These are phyloP conservation scores for Alternaria ventricosa DNA, from an alignment of 2,329 filamentous ascomycete species.

Conservation along the genomic window DNA sequence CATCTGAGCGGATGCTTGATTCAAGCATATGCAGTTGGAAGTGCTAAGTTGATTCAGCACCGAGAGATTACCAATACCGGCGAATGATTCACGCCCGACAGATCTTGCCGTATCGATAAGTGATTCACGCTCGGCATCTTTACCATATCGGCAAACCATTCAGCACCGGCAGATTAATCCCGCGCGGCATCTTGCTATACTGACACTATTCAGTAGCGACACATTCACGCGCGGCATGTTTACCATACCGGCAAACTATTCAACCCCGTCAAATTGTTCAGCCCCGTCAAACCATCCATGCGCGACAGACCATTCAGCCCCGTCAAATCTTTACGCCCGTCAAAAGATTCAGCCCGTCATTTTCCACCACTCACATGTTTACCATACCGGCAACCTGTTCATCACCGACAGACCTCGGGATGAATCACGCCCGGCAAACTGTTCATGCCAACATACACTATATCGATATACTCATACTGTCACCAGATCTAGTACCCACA, in stretches of 20 bases:
- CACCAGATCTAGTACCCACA: background rate
- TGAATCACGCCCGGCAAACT: background rate
- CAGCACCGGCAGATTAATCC: background rate
- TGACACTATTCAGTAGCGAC: background rate
- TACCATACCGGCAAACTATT: background rate
- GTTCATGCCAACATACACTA: background rate
- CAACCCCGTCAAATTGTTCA: background rate
- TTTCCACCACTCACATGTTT: background rate
- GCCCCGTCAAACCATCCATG: background rate
- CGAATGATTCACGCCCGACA: background rate
- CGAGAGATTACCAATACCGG: background rate
- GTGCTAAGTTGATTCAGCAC: background rate
- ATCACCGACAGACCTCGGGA: background rate
- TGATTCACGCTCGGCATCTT: background rate
- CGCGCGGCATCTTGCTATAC: background rate
- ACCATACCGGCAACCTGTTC: background rate
- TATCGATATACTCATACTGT: background rate
- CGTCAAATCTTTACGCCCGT: background rate
- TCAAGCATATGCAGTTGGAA: background rate
- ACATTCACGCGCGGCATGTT: background rate
- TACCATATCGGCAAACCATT: background rate
- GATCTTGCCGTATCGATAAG: too few relatives aligned
- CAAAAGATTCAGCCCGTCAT: background rate
- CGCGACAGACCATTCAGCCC: background rate
- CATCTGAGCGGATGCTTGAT: background rate